A percentile compares a stretch with the other conserved stretches of the same genome.
phyloP scores from a whole-genome alignment of 2,329 filamentous ascomycete genomes.

The Pseudogymnoascus sp. region DNA sequence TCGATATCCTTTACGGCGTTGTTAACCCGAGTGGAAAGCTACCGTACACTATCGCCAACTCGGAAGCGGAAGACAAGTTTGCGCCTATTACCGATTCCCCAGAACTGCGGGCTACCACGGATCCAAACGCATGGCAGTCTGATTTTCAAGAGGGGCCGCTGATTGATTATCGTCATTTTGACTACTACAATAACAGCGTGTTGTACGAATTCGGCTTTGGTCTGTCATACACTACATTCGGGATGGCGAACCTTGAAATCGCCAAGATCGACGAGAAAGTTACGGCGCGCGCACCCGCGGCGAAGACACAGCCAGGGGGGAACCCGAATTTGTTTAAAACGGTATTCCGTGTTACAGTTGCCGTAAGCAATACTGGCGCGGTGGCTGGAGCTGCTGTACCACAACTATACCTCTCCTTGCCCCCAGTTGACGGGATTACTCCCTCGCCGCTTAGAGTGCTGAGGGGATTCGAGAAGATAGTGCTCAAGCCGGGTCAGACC shows the following conservation, averaged over 20 bases:
- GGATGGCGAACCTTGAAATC: conserved; percentile 36
- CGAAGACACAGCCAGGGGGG: conserved; percentile 22
- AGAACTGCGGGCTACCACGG: conserved; percentile 32
- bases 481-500: conserved; percentile 39
- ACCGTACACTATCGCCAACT: conserved; percentile 49
- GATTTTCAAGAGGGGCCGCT: conserved; percentile 69
- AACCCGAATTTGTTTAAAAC: conserved; percentile 28
- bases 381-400: conserved; percentile 57
- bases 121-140: conserved; percentile 36
- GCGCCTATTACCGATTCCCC: conserved; percentile 42
- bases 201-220: conserved; percentile 75
- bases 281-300: neutral
- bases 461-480: conserved; percentile 55
- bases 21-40: conserved; percentile 41
- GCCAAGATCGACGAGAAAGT: conserved; percentile 24
- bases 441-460: conserved; percentile 28
- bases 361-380: conserved; percentile 56
- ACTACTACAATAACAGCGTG: conserved; percentile 49
- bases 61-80: conserved; percentile 41
- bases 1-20: conserved; percentile 52
- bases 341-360: conserved; percentile 48
- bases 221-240: conserved; percentile 69
- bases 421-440: conserved; percentile 18
- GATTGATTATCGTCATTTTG: conserved; percentile 72
- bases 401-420: conserved; percentile 49